Evolutionary conservation across 768 basidiomycete species (phyloP), one percentile per base, ranked within the genome.

Genomic region (Trametes maxima): DNA sequence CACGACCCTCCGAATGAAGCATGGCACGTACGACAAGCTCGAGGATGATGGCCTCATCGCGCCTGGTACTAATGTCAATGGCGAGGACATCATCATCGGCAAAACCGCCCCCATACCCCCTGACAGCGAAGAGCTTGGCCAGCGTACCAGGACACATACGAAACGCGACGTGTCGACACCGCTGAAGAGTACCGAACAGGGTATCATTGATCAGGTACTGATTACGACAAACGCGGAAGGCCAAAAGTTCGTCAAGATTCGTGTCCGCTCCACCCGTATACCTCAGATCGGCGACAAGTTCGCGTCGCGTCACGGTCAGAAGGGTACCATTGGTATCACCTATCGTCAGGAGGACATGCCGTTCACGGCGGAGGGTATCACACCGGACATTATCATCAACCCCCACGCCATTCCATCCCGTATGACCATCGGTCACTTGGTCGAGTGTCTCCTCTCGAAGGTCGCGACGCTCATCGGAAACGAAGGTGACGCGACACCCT

Each of bases 261-360:
- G 97, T 47, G 90, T 98, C 25, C 85, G 97, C 45, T 92, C 96
- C 19, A 96, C 94, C 7, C 92, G 97, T 77, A 86, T 98, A 57
- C 97, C 97, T 33, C 96, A 99, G 74, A 97, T 90, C 56, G 97
- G 97, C 42, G 97, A 99, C 82, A 99, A 99, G 77, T 99, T 99
- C 67, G 97, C 97, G 1, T 99, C 97, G 48, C 92, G 97, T 71
- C 97, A 99, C 71, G 97, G 97, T 69, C 97, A 99, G 78, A 99
- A 99, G 80, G 97, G 97, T 76, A 99, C 97, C 11, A 96, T 98
- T 64, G 97, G 97, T 77, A 97, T 99, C 76, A 98, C 96, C 0
- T 99, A 99, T 73, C 93, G 97, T 53, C 97, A 98, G 74, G 97
- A 99, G 75, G 97, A 99, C 73, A 98, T 99, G 97, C 97, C 97